Percentiles rank a stretch among this genome's conserved stretches.
These are phyloP conservation scores for Phymatotrichopsis omnivora DNA, from an alignment of 2,329 filamentous ascomycete species.

Conservation along the genomic window DNA sequence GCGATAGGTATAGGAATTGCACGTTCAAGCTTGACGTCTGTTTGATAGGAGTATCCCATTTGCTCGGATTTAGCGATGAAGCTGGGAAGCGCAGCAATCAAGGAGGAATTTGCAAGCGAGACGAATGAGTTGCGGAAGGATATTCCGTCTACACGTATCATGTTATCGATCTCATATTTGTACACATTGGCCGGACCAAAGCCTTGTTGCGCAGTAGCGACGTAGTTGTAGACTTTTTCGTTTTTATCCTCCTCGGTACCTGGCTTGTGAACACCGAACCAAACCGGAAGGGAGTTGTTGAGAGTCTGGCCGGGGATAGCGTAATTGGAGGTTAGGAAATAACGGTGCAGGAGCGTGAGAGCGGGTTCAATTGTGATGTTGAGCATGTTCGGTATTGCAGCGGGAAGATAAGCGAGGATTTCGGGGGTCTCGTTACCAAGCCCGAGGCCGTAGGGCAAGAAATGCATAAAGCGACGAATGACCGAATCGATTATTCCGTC, in stretches of 20 bases:
- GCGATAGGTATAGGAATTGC: conserved; percentile 14
- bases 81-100: conserved; percentile 10
- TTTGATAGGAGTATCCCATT: conserved; percentile 18
- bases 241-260: conserved; percentile 4
- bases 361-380: conserved; percentile 18
- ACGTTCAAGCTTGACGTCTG: conserved; percentile 17
- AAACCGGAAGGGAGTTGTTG: conserved; percentile 19
- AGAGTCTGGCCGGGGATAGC: conserved; percentile 4
- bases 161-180: conserved; percentile 13
- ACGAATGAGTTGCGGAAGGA: conserved; percentile 12
- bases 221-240: neutral
- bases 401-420: conserved; percentile 5
- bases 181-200: conserved; percentile 4
- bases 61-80: conserved; percentile 3
- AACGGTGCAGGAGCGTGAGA: conserved; percentile 11
- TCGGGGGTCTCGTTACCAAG: conserved; percentile 2
- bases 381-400: conserved; percentile 12
- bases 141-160: conserved; percentile 12
- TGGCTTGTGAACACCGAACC: conserved; percentile 21
- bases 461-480: conserved; percentile 22
- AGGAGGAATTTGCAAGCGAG: conserved; percentile 20
- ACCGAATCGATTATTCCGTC: conserved; percentile 19
- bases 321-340: conserved; percentile 20
- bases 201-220: conserved; percentile 1
- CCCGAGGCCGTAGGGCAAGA: conserved; percentile 16